Evolutionary conservation across 2,329 filamentous ascomycete genomes (phyloP).

Genomic region (Epichloe coenophiala): DNA sequence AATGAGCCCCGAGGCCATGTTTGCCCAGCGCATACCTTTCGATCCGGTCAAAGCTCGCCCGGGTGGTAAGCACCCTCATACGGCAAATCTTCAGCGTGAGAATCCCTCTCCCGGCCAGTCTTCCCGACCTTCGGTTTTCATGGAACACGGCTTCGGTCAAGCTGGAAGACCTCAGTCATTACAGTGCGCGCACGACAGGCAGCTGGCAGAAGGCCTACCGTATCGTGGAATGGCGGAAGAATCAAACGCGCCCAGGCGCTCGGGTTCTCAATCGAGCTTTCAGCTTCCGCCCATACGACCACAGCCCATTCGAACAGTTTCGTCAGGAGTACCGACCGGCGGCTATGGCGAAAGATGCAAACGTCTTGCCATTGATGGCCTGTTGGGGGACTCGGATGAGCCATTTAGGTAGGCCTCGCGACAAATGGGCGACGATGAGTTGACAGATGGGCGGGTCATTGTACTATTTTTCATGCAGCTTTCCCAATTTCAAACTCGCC

Average conservation of each 20-base stretch:
- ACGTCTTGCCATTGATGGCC: conserved; percentile 47
- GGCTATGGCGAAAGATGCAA: conserved; percentile 35
- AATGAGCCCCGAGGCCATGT: conserved; percentile 17
- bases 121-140: not conserved
- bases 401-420: conserved; percentile 11
- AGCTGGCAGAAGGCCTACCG: not conserved
- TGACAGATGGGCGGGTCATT: not conserved
- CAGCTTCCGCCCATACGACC: conserved; percentile 37
- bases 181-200: not conserved
- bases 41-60: conserved; percentile 29
- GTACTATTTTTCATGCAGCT: no score
- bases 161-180: not conserved
- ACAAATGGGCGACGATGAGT: not conserved
- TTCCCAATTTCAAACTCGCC: no score
- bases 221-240: not conserved
- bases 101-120: not conserved
- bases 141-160: not conserved
- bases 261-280: conserved; percentile 16
- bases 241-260: not conserved
- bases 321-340: conserved; percentile 16
- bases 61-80: conserved; percentile 15
- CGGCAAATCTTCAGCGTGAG: not conserved
- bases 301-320: conserved; percentile 17
- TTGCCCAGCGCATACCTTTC: conserved; percentile 33
- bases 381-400: conserved; percentile 43